Evolutionary conservation across 176 grass and related monocot genomes (phyloP).

Genomic region (Carex cristatella): DNA sequence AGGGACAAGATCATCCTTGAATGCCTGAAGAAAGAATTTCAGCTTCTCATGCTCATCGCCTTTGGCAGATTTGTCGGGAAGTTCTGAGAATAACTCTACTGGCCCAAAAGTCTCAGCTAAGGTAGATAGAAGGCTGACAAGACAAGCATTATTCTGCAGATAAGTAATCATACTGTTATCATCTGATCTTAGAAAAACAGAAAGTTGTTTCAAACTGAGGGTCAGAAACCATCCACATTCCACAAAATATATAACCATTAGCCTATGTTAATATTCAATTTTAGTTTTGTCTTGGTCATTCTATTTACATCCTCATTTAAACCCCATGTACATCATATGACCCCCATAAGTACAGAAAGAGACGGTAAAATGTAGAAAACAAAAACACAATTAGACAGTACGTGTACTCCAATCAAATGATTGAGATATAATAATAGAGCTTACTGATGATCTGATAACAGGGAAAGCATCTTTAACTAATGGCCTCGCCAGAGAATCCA

Average conservation of each 20-base stretch:
- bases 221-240: neutral
- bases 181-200: neutral
- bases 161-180: slow-evolving; percentile 13
- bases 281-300: neutral
- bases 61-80: slow-evolving; percentile 13
- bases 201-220: neutral
- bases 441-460: slow-evolving; percentile 63
- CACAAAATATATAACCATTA: neutral
- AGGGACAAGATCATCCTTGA: slow-evolving; percentile 62
- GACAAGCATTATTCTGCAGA: slow-evolving; percentile 57
- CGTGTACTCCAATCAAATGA: slow-evolving; percentile 11
- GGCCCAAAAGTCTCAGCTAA: slow-evolving; percentile 72
- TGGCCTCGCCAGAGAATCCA: slow-evolving; percentile 68
- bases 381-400: slow-evolving; percentile 8
- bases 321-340: neutral
- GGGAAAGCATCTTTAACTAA: slow-evolving; percentile 55
- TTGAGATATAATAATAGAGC: slow-evolving; percentile 10
- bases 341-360: neutral
- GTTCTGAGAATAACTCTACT: slow-evolving; percentile 35
- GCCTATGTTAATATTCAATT: neutral
- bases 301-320: neutral
- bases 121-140: slow-evolving; percentile 54
- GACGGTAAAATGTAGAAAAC: neutral
- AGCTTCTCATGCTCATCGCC: slow-evolving; percentile 30
- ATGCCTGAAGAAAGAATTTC: slow-evolving; percentile 50